Conservation (phyloP, 169 alveolate genomes). For the Eimeria falciformis region DNA sequence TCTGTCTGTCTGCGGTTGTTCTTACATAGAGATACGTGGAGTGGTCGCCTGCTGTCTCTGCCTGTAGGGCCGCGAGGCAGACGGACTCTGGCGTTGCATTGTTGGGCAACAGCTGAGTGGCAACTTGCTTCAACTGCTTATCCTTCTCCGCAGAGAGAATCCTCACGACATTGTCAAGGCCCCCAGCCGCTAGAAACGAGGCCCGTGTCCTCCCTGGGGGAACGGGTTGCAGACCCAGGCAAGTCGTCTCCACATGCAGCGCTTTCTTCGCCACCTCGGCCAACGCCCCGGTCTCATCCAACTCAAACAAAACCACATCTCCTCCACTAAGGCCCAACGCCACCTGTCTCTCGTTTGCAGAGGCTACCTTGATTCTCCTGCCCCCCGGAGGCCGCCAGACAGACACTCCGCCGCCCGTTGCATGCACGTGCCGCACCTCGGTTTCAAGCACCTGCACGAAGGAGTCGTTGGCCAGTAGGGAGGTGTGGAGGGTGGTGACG, state of each 20-base stretch:
- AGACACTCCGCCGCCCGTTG: neutral
- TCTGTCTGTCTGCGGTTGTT: too few species aligned
- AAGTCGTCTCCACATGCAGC: conserved; percentile 89
- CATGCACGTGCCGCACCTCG: conserved; percentile 70
- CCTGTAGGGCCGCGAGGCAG: conserved; percentile 80
- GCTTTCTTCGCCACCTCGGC: conserved; percentile 88
- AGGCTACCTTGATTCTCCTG: conserved; percentile 68
- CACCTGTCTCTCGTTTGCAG: conserved; percentile 70
- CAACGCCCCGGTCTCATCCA: conserved; percentile 92
- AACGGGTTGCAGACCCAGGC: conserved; percentile 93
- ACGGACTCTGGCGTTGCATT: conserved; percentile 90
- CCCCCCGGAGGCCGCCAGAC: conserved; percentile 81
- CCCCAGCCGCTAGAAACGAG: conserved; percentile 96
- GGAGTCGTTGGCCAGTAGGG: conserved; percentile 56
- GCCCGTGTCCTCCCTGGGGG: conserved; percentile 94
- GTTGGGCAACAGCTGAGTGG: conserved; percentile 94
- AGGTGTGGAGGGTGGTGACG: conserved; percentile 77
- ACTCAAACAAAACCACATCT: conserved; percentile 94
- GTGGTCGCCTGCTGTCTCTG: neutral
- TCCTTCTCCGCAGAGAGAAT: conserved; percentile 95
- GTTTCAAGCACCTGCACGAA: conserved; percentile 72
- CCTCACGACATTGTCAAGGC: conserved; percentile 95
- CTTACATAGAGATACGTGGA: neutral
- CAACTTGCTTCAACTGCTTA: conserved; percentile 90
- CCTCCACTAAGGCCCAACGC: conserved; percentile 88